Conservation (phyloP, 768 basidiomycete species). For the Kockovaella imperatae region DNA sequence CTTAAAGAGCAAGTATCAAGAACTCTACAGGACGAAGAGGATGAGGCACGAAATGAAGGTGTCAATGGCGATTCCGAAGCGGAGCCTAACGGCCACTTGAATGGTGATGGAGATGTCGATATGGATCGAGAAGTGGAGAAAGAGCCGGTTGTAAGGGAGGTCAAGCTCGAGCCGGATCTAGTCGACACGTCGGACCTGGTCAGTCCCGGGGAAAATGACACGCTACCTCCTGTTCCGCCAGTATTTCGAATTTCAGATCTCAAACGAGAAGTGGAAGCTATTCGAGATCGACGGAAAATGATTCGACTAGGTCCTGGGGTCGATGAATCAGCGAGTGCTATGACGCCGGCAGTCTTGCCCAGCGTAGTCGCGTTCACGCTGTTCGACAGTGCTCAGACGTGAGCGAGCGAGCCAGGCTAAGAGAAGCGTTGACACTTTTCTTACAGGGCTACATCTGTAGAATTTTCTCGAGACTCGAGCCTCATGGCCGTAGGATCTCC, state of each 20-base stretch:
- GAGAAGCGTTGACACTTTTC: slow-evolving; percentile 5
- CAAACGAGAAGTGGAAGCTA: slow-evolving; percentile 77
- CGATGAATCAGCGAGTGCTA: slow-evolving; percentile 11
- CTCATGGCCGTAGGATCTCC: slow-evolving; percentile 91
- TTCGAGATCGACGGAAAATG: slow-evolving; percentile 82
- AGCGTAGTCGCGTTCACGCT: slow-evolving; percentile 93
- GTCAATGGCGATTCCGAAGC: background rate
- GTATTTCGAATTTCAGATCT: slow-evolving; percentile 80
- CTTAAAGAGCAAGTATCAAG: slow-evolving; percentile 74
- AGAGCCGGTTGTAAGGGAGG: slow-evolving; percentile 7
- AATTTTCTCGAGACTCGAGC: slow-evolving; percentile 84
- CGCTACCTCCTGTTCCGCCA: slow-evolving; percentile 61
- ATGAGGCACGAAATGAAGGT: too few species aligned
- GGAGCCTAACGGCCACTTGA: slow-evolving; percentile 46
- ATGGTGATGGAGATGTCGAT: slow-evolving; percentile 49
- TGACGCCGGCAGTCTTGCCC: slow-evolving; percentile 47
- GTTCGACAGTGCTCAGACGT: slow-evolving; percentile 95
- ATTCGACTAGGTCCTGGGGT: slow-evolving; percentile 73
- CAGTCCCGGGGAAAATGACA: slow-evolving; percentile 30
- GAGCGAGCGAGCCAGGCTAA: slow-evolving; percentile 33
- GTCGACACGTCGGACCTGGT: slow-evolving; percentile 11
- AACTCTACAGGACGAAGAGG: slow-evolving; percentile 61
- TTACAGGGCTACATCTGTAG: slow-evolving; percentile 67
- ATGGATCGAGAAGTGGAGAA: slow-evolving; percentile 6
- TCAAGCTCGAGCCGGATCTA: slow-evolving; percentile 24